A percentile compares a stretch with the other conserved stretches of the same genome.
phyloP scores from a whole-genome alignment of 306 rosid genomes.

The Delonix regia region DNA sequence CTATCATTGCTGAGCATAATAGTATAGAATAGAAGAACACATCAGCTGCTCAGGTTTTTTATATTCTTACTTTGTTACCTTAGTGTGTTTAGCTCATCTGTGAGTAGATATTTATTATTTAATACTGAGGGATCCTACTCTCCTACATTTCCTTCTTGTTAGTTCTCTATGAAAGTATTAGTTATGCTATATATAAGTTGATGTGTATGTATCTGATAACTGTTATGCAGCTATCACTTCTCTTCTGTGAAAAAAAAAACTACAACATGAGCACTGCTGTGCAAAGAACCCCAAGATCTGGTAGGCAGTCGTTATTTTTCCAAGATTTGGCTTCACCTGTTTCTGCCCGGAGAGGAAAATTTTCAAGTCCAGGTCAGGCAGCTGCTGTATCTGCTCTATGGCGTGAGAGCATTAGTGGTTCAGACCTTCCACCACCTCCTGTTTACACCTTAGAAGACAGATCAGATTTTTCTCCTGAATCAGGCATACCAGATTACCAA shows the following conservation, averaged over 20 bases:
- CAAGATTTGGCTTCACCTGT: conserved; percentile 95
- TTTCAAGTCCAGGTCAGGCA: conserved; percentile 86
- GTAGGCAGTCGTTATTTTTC: conserved; percentile 82
- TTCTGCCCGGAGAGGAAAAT: conserved; percentile 71
- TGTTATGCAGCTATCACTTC: conserved; percentile 44
- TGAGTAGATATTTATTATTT: background rate
- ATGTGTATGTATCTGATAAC: background rate
- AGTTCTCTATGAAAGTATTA: background rate
- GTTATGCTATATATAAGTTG: background rate
- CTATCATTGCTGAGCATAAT: conserved; percentile 6
- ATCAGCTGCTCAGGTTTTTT: conserved; percentile 3
- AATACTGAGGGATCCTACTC: background rate
- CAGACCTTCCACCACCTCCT: conserved; percentile 98
- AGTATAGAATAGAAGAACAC: background rate
- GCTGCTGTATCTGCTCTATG: conserved; percentile 81
- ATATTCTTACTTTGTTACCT: conserved; percentile 12
- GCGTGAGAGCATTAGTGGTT: conserved; percentile 72
- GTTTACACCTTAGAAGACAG: conserved; percentile 89
- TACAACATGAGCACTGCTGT: conserved; percentile 62
- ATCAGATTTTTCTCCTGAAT: conserved; percentile 89
- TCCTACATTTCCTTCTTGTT: background rate
- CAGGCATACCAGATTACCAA: conserved; percentile 84
- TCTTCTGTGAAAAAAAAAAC: conserved; percentile 1
- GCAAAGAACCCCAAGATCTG: conserved; percentile 78
- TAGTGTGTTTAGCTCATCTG: background rate